Conservation (phyloP, 225 moss, liverwort and hornwort genomes). For the Sphagnum tenellum region DNA sequence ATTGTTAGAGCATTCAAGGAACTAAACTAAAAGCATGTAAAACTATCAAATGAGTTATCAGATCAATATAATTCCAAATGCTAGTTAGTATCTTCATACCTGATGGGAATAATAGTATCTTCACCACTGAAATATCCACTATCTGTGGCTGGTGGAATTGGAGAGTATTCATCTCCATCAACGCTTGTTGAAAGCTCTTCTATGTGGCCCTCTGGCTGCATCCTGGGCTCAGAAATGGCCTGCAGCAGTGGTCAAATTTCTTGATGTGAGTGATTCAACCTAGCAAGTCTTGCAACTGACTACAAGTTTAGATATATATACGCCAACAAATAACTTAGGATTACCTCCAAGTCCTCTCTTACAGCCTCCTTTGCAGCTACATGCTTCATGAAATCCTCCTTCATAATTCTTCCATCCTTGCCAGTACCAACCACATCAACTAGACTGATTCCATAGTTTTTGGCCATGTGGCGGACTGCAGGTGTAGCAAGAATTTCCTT, state of each 20-base stretch:
- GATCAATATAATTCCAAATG: too few species aligned
- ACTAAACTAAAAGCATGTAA: too few species aligned
- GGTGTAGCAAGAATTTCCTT: constrained; percentile 49
- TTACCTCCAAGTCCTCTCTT: constrained; percentile 60
- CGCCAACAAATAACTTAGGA: background rate
- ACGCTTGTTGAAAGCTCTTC: constrained; percentile 8
- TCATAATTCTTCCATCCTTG: constrained; percentile 53
- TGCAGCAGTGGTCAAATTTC: constrained; percentile 4
- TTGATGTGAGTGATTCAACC: too few species aligned
- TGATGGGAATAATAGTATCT: constrained; percentile 66
- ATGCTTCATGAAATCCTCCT: constrained; percentile 55
- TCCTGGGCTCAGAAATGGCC: constrained; percentile 20
- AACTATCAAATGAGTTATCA: too few species aligned
- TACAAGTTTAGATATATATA: too few species aligned
- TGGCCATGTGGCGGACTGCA: constrained; percentile 71
- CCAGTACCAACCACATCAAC: constrained; percentile 44
- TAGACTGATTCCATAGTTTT: constrained; percentile 51
- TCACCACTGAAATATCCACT: constrained; percentile 23
- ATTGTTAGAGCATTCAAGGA: too few species aligned
- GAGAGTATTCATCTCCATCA: constrained; percentile 17
- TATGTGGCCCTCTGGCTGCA: constrained; percentile 14
- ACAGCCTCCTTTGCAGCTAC: constrained; percentile 46
- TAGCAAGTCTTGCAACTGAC: too few species aligned
- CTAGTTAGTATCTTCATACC: constrained; percentile 20
- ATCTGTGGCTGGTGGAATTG: constrained; percentile 25